These are phyloP conservation scores for Protomyces gravidus DNA, from an alignment of 1,139 yeast genomes.

Conservation along the genomic window DNA sequence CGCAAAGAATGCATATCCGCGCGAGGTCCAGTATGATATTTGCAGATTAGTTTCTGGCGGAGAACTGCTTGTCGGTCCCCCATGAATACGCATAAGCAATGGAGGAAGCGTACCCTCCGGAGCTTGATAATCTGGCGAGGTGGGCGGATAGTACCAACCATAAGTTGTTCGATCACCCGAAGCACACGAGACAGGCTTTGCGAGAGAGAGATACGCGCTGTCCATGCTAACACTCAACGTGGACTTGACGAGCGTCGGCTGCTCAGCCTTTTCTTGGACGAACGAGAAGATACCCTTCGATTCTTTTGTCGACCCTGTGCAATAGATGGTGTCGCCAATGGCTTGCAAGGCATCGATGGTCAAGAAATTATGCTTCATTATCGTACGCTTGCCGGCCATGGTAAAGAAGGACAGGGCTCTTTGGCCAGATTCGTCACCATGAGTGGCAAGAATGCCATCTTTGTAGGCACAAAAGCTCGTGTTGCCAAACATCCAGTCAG, in stretches of 20 bases:
- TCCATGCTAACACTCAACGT: neutral
- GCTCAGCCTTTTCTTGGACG: neutral
- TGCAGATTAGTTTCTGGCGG: slow-evolving; percentile 20
- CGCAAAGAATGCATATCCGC: slow-evolving; percentile 22
- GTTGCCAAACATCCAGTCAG: slow-evolving; percentile 22
- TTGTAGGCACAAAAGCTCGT: neutral
- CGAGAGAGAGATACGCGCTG: slow-evolving; percentile 9
- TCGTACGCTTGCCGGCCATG: neutral
- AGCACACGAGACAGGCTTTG: slow-evolving; percentile 4
- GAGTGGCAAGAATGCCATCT: neutral
- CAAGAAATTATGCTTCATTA: slow-evolving; percentile 8
- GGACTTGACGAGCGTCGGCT: slow-evolving; percentile 6
- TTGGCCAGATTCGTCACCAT: neutral
- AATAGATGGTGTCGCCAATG: neutral
- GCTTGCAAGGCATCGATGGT: slow-evolving; percentile 13
- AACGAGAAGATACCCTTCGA: slow-evolving; percentile 11
- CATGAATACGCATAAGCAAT: slow-evolving; percentile 15
- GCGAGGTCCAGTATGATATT: slow-evolving; percentile 23
- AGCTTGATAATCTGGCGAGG: slow-evolving; percentile 4
- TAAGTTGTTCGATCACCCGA: neutral
- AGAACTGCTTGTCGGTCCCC: slow-evolving; percentile 22
- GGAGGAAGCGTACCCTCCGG: slow-evolving; percentile 11
- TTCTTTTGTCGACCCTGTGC: slow-evolving; percentile 9
- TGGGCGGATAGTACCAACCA: slow-evolving; percentile 24
- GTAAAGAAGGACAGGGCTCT: neutral